These are phyloP conservation scores for Leishmania amazonensis DNA, from an alignment of 208 protist genomes.

Conservation along the genomic window DNA sequence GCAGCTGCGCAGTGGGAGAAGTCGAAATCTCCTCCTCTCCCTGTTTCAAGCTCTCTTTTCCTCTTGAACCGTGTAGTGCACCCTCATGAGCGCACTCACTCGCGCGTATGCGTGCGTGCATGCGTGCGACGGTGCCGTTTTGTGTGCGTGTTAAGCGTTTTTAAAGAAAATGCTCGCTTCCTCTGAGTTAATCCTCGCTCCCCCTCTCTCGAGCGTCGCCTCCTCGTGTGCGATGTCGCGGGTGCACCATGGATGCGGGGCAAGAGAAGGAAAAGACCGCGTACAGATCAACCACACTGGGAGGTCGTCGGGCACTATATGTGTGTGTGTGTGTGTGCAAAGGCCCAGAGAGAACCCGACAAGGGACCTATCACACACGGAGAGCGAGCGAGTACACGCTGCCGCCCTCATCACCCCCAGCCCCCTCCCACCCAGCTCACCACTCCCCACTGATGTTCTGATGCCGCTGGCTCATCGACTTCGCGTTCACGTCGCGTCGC, in stretches of 20 bases:
- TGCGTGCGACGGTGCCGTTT: neutral
- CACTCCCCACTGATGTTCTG: conserved; percentile 91
- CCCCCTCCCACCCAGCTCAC: conserved; percentile 17
- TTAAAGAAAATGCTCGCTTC: neutral
- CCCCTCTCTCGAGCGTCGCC: neutral
- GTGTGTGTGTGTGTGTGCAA: neutral
- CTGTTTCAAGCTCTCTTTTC: neutral
- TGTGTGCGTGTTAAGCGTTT: neutral
- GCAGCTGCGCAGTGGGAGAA: neutral
- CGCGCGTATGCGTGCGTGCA: neutral
- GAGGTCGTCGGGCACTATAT: neutral
- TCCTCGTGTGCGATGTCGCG: neutral
- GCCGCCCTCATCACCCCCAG: neutral
- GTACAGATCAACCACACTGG: neutral
- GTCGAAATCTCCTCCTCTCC: neutral
- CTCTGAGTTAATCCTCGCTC: neutral
- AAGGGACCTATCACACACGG: neutral
- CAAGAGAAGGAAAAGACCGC: neutral
- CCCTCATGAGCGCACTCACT: neutral
- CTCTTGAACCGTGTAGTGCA: neutral
- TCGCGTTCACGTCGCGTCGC: conserved; percentile 46
- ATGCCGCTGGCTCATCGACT: conserved; percentile 56
- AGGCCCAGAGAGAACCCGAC: neutral
- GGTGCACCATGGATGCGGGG: neutral
- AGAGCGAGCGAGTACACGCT: neutral